phyloP scores from a whole-genome alignment of 352 stramenopile species.

The Pythium chondricola region DNA sequence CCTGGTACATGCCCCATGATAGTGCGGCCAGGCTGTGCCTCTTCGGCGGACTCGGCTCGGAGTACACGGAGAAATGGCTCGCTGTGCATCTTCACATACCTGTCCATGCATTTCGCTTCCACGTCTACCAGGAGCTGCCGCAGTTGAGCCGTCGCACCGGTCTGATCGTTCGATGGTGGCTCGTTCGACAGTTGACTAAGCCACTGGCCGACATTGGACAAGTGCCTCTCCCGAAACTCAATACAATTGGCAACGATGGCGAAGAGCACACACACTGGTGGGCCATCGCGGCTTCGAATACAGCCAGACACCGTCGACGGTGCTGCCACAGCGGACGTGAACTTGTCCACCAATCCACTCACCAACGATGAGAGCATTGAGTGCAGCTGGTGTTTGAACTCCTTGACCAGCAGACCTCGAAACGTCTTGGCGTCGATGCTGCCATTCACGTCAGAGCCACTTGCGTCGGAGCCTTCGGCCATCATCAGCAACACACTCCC shows the following conservation, averaged over 20 bases:
- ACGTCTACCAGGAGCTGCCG: conserved; percentile 35
- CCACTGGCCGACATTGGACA: conserved; percentile 41
- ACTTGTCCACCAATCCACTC: conserved; percentile 35
- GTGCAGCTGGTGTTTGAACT: conserved; percentile 37
- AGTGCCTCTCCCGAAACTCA: conserved; percentile 50
- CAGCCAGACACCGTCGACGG: conserved; percentile 23
- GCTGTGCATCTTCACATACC: conserved; percentile 50
- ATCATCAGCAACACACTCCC: conserved; percentile 43
- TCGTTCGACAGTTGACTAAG: conserved; percentile 30
- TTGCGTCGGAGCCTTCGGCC: conserved; percentile 21
- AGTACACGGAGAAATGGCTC: conserved; percentile 44
- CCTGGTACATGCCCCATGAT: conserved; percentile 3
- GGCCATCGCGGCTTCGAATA: conserved; percentile 18
- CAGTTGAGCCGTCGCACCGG: conserved; percentile 19
- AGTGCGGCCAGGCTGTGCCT: conserved; percentile 27
- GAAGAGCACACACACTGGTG: conserved; percentile 51
- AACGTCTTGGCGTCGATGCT: conserved; percentile 19
- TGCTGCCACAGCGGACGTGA: conserved; percentile 17
- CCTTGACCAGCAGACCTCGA: conserved; percentile 23
- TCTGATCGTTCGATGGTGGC: conserved; percentile 5
- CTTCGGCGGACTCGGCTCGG: conserved; percentile 36
- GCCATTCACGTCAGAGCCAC: not conserved
- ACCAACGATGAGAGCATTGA: conserved; percentile 49
- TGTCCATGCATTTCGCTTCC: conserved; percentile 51
- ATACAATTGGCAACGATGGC: conserved; percentile 68